Conservation (phyloP, 2,329 filamentous ascomycete genomes). For the Alternaria novae-zelandiae region DNA sequence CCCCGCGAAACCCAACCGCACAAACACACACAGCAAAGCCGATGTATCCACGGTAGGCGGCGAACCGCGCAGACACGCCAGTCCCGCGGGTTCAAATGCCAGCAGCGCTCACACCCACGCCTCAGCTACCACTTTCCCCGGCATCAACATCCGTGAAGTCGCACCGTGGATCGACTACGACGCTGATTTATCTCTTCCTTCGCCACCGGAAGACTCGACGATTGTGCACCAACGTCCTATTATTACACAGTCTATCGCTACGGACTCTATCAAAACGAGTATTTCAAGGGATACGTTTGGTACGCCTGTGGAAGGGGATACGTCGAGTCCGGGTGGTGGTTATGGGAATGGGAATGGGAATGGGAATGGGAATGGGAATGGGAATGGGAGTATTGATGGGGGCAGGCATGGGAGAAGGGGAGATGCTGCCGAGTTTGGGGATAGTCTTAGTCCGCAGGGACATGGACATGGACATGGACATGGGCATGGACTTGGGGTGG, state of each 20-base stretch:
- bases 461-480: too few species aligned
- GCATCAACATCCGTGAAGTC: conserved; percentile 25
- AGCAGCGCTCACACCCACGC: conserved; percentile 20
- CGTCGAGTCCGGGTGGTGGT: not conserved
- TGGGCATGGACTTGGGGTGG: not conserved
- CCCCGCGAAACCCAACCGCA: not conserved
- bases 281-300: not conserved
- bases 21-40: not conserved
- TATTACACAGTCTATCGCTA: not conserved
- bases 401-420: not conserved
- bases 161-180: conserved; percentile 34
- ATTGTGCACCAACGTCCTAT: conserved; percentile 1
- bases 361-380: not conserved
- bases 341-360: too few species aligned
- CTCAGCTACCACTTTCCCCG: conserved; percentile 3
- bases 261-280: not conserved
- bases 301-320: not conserved
- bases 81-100: conserved; percentile 4
- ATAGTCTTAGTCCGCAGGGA: not conserved
- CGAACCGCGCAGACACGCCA: not conserved
- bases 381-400: not conserved
- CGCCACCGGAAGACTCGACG: not conserved
- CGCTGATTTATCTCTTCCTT: not conserved
- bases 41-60: not conserved
- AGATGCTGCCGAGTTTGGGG: not conserved